Percentiles rank a stretch among this genome's conserved stretches.
Conservation (phyloP, 306 rosid species). For the Notholithocarpus densiflorus region DNA sequence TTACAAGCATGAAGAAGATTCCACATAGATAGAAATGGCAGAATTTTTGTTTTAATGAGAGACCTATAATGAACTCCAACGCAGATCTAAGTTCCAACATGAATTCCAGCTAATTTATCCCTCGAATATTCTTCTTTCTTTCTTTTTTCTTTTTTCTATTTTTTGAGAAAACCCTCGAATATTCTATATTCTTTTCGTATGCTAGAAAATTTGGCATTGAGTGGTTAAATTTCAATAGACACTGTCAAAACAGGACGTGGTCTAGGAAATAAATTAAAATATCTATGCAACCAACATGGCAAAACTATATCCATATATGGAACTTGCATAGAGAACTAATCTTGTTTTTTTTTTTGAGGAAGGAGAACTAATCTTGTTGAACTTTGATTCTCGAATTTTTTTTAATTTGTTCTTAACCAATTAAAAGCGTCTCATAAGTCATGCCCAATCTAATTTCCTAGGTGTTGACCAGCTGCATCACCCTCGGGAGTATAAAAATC, state of each 20-base stretch:
- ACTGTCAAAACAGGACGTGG: not conserved
- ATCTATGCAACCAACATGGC: too few relatives aligned
- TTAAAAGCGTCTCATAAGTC: too few relatives aligned
- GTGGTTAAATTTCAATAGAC: not conserved
- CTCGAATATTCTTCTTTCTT: not conserved
- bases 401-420: too few relatives aligned
- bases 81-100: not conserved
- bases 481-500: too few relatives aligned
- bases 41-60: not conserved
- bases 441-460: too few relatives aligned
- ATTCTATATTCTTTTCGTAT: not conserved
- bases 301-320: too few relatives aligned
- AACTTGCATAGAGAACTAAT: too few relatives aligned
- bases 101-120: constrained; percentile 12
- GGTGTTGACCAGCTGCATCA: too few relatives aligned
- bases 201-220: not conserved
- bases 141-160: too few relatives aligned
- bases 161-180: not conserved
- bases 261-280: not conserved
- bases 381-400: too few relatives aligned
- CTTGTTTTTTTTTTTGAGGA: too few relatives aligned
- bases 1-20: not conserved
- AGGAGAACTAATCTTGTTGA: too few relatives aligned
- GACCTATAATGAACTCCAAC: constrained; percentile 2
- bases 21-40: not conserved